Evolutionary conservation across 257 asterid species (phyloP).

Genomic region (Salvia rosmarinus): DNA sequence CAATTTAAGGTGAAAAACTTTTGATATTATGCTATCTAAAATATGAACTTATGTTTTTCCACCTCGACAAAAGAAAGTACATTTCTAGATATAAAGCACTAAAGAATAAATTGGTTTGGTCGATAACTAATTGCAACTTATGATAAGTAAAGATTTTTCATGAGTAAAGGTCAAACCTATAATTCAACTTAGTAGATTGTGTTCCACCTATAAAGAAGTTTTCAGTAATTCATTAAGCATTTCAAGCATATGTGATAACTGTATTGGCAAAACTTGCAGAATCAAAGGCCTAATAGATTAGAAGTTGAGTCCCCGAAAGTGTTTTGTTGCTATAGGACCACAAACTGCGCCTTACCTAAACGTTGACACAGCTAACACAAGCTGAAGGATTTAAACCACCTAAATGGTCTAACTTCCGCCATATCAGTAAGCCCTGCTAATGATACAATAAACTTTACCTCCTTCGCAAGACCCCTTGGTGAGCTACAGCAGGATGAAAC

Average conservation of each 20-base stretch:
- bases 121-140: neutral
- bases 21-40: neutral
- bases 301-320: neutral
- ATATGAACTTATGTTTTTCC: neutral
- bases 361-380: neutral
- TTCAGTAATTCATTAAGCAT: neutral
- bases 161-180: neutral
- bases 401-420: neutral
- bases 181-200: neutral
- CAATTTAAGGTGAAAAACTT: neutral
- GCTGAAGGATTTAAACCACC: neutral
- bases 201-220: neutral
- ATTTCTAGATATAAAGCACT: too few species aligned
- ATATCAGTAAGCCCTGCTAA: neutral
- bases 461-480: slow-evolving; percentile 81
- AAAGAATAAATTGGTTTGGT: neutral
- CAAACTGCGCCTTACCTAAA: neutral
- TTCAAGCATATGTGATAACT: neutral
- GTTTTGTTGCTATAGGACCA: neutral
- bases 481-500: slow-evolving; percentile 93
- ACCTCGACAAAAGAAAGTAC: neutral
- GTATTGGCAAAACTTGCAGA: neutral
- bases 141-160: neutral
- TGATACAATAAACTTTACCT: slow-evolving; percentile 47
- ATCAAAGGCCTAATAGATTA: neutral